phyloP scores from a whole-genome alignment of 192 early-diverging fungal species.

The Backusella morwellensis region DNA sequence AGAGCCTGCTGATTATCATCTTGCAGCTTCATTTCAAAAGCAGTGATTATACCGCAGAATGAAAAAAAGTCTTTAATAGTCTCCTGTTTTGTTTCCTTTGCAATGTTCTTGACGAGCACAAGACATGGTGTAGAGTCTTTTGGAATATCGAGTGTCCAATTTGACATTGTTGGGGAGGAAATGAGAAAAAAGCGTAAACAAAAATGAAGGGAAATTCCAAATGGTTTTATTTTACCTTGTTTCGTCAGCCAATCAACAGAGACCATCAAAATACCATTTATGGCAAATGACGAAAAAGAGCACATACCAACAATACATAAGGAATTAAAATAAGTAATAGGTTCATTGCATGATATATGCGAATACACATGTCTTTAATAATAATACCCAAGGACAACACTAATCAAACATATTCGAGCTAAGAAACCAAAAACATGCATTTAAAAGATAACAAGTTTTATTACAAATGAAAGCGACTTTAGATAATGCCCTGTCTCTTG shows the following conservation, averaged over 20 bases:
- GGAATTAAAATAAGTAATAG: too few species aligned
- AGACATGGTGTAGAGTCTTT: constrained; percentile 42
- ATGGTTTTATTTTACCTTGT: neutral
- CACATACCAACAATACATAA: too few species aligned
- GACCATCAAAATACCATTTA: neutral
- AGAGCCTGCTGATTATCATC: constrained; percentile 41
- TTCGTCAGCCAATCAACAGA: neutral
- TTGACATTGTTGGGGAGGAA: neutral
- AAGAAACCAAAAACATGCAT: too few species aligned
- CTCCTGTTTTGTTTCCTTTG: constrained; percentile 42
- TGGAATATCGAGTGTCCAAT: constrained; percentile 29
- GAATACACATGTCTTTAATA: too few species aligned
- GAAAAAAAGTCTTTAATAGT: constrained; percentile 57
- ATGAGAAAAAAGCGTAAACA: neutral
- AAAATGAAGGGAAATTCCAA: too few species aligned
- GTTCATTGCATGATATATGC: too few species aligned
- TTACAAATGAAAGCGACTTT: constrained; percentile 7
- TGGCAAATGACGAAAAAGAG: neutral
- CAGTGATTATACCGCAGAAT: constrained; percentile 56
- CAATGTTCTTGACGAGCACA: constrained; percentile 49
- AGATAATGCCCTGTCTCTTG: constrained; percentile 80
- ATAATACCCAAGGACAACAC: too few species aligned
- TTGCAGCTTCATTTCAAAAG: constrained; percentile 47
- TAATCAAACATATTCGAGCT: too few species aligned
- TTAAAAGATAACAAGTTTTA: neutral